These are phyloP conservation scores for Naganishia randhawae DNA, from an alignment of 768 basidiomycete genomes.

Conservation along the genomic window DNA sequence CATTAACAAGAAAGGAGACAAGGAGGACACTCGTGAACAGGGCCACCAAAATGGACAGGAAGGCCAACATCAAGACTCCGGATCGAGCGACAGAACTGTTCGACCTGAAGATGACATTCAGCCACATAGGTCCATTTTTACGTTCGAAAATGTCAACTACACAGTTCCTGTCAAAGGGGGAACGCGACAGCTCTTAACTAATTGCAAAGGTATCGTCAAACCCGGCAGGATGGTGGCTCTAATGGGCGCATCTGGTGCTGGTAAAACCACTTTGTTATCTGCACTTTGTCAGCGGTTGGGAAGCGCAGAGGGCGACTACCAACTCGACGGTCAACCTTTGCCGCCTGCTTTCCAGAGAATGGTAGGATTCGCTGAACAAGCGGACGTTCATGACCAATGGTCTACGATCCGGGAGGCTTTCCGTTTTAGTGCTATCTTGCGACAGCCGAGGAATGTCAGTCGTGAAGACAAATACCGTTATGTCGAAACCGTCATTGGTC, in stretches of 20 bases:
- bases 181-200: conserved; percentile 44
- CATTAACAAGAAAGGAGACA: conserved; percentile 58
- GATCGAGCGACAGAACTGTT: conserved; percentile 55
- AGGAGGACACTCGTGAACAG: conserved; percentile 5
- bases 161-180: conserved; percentile 53
- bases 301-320: conserved; percentile 51
- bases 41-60: conserved; percentile 50
- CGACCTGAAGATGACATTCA: conserved; percentile 53
- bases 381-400: conserved; percentile 28
- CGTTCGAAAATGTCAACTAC: conserved; percentile 64
- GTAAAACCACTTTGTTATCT: conserved; percentile 53
- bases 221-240: conserved; percentile 53
- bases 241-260: conserved; percentile 56
- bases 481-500: conserved; percentile 63
- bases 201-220: conserved; percentile 52
- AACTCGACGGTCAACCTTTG: conserved; percentile 50
- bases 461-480: conserved; percentile 67
- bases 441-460: conserved; percentile 64
- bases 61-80: conserved; percentile 51
- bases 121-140: conserved; percentile 58
- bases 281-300: conserved; percentile 37
- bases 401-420: conserved; percentile 64
- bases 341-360: conserved; percentile 53
- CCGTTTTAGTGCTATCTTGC: conserved; percentile 66
- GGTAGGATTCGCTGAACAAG: conserved; percentile 52